A percentile compares a stretch with the other conserved stretches of the same genome.
Evolutionary conservation across 441 rosid genomes (phyloP).

Genomic region (Populus hybrid): DNA sequence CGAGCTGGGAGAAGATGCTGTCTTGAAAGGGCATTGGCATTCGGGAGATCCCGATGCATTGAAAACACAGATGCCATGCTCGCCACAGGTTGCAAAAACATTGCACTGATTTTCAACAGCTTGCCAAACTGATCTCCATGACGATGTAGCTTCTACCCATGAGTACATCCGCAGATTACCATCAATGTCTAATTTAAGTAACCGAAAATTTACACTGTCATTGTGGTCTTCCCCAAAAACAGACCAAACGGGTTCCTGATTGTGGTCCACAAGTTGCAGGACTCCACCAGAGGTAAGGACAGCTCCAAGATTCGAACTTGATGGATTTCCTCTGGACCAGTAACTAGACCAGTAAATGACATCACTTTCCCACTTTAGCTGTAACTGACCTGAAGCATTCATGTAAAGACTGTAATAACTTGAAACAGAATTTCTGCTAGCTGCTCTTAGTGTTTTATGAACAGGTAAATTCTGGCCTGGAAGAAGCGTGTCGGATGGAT

Average conservation of each 20-base stretch:
- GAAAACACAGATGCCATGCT: conserved; percentile 53
- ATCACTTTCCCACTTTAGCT: conserved; percentile 68
- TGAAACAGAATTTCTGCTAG: conserved; percentile 49
- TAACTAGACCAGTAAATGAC: conserved; percentile 58
- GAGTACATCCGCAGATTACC: conserved; percentile 85
- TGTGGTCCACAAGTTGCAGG: conserved; percentile 41
- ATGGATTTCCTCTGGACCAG: conserved; percentile 50
- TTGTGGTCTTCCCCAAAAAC: conserved; percentile 66
- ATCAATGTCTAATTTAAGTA: conserved; percentile 65
- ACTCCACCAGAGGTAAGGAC: conserved; percentile 60
- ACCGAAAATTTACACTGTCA: conserved; percentile 53
- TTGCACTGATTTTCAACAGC: conserved; percentile 82
- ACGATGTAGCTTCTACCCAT: conserved; percentile 40
- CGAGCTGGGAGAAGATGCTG: conserved; percentile 23
- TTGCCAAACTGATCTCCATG: conserved; percentile 86
- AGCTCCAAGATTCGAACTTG: conserved; percentile 42
- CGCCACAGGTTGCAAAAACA: conserved; percentile 80
- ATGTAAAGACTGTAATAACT: conserved; percentile 67
- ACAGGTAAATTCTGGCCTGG: conserved; percentile 58
- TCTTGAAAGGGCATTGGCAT: conserved; percentile 54
- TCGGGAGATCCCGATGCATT: conserved; percentile 43
- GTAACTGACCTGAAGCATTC: conserved; percentile 52
- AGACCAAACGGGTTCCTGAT: conserved; percentile 48
- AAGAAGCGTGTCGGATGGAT: conserved; percentile 66
- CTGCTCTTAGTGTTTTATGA: conserved; percentile 51